These are phyloP conservation scores for Kuraishia capsulata DNA, from an alignment of 805 yeast species.

Conservation along the genomic window DNA sequence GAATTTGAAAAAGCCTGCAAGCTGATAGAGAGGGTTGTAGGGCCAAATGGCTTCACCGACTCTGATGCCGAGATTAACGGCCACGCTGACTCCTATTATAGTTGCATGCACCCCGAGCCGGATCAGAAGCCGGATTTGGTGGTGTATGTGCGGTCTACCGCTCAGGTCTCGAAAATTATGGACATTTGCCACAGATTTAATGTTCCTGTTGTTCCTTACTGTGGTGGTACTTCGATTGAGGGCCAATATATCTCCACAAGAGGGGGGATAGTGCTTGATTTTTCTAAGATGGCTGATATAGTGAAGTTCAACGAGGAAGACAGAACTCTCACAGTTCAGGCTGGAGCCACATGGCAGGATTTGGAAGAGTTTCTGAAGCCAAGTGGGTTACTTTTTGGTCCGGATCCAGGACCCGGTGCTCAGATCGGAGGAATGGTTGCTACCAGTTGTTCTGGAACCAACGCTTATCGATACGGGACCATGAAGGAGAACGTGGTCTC, in stretches of 20 bases:
- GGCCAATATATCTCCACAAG: slow-evolving; percentile 75
- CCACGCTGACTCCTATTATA: slow-evolving; percentile 23
- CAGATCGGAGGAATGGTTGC: slow-evolving; percentile 72
- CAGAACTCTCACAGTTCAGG: slow-evolving; percentile 64
- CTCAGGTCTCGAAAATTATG: slow-evolving; percentile 56
- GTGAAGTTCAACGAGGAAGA: slow-evolving; percentile 51
- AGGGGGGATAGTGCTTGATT: slow-evolving; percentile 51
- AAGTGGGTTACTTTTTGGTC: slow-evolving; percentile 55
- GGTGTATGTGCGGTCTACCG: slow-evolving; percentile 54
- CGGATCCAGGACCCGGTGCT: slow-evolving; percentile 78
- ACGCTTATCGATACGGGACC: slow-evolving; percentile 76
- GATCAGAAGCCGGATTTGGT: slow-evolving; percentile 31
- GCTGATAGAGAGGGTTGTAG: slow-evolving; percentile 1
- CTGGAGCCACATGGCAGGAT: slow-evolving; percentile 76
- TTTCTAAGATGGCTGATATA: slow-evolving; percentile 50
- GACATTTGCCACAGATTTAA: slow-evolving; percentile 50
- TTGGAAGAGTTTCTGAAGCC: slow-evolving; percentile 42
- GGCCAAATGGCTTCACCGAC: slow-evolving; percentile 1
- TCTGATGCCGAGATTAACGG: slow-evolving; percentile 4
- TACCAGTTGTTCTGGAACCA: slow-evolving; percentile 74
- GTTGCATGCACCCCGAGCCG: slow-evolving; percentile 22
- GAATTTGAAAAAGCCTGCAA: slow-evolving; percentile 1
- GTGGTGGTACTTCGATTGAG: slow-evolving; percentile 75
- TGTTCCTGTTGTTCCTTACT: slow-evolving; percentile 68
- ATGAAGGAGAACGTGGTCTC: slow-evolving; percentile 66